Base-by-base conservation (phyloP, 2,329 filamentous ascomycete genomes). In the Aquanectria penicillioides region DNA sequence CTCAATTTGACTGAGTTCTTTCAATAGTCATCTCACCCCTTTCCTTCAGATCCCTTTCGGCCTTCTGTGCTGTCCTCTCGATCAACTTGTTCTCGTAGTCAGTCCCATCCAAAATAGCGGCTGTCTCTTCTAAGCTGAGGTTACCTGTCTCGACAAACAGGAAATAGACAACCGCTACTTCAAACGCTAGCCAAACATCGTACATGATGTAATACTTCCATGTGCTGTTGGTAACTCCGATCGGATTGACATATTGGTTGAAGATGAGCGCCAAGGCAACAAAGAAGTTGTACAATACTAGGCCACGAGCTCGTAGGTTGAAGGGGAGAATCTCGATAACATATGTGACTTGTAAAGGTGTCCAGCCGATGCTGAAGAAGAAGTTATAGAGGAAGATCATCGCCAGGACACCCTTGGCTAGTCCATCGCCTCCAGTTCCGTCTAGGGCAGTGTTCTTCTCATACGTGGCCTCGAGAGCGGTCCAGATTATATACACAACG, bases 311-410 rank as follows among this genome's bases (percentile, higher is more conserved):
- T 12, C 77, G 75, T 11, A 77, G 66, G 15, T 70, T 68, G 58
- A 70, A 79, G 0, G 76, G 77, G 12, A 80, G 67, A 59, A 83
- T 80, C 66, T 83, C 80, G 46, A 77, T 75, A 8, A 56, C 38
- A 12, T 61, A 61, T 5, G 48, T 38, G 28, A 53, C 34, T 2
- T 59, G 28, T 6, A 59, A 12, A 4, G 57, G 52, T 2, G 47
- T 49, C 57, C 50, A 56, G 3, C 46, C 34, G 1, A 47, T 37
- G 12, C 40, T 26, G 8, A 31, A 53, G 17, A 53, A 47, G 11
- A 51, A 43, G 3, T 48, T 48, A 36, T 40, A 61, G 28, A 61
- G 37, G 25, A 61, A 61, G 6, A 57, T 60, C 25, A 60, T 56
- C 12, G 52, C 57, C 0, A 60, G 25, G 7, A 60, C 57, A 5